Percentiles rank a stretch among this genome's conserved stretches.
Evolutionary conservation across 2,329 filamentous ascomycete species (phyloP).

Genomic region (Arachnomyces sp.): DNA sequence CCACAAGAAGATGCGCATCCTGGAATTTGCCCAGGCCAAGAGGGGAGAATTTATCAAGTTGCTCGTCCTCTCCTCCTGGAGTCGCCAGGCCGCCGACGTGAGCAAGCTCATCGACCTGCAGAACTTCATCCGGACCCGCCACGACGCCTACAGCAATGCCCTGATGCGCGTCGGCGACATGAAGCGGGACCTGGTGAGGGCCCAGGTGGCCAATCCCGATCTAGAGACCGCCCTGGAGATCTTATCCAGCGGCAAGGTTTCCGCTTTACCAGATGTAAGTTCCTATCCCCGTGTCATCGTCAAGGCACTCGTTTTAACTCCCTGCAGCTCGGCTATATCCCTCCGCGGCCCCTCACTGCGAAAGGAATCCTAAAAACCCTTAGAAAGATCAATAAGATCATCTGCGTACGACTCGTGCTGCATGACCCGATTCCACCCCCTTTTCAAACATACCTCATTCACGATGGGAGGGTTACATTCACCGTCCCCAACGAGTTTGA

Average conservation of each 20-base stretch:
- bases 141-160: constrained; percentile 51
- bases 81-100: constrained; percentile 66
- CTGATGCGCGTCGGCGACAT: constrained; percentile 60
- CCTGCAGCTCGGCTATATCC: constrained; percentile 63
- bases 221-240: constrained; percentile 81
- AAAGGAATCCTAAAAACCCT: constrained; percentile 66
- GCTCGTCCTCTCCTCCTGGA: constrained; percentile 85
- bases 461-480: constrained; percentile 85
- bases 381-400: constrained; percentile 70
- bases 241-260: constrained; percentile 62
- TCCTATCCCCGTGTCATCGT: constrained; percentile 1
- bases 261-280: constrained; percentile 47
- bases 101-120: constrained; percentile 83
- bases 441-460: constrained; percentile 69
- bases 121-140: constrained; percentile 59
- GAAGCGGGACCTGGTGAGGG: constrained; percentile 62
- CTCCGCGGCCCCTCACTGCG: constrained; percentile 60
- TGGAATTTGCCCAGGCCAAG: constrained; percentile 70
- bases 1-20: constrained; percentile 63
- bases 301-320: constrained; percentile 13
- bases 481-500: constrained; percentile 77
- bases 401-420: constrained; percentile 75
- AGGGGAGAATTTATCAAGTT: constrained; percentile 89
- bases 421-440: constrained; percentile 74
- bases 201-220: constrained; percentile 81